Evolutionary conservation across 768 basidiomycete species (phyloP).

Genomic region (Glaciozyma antarctica): DNA sequence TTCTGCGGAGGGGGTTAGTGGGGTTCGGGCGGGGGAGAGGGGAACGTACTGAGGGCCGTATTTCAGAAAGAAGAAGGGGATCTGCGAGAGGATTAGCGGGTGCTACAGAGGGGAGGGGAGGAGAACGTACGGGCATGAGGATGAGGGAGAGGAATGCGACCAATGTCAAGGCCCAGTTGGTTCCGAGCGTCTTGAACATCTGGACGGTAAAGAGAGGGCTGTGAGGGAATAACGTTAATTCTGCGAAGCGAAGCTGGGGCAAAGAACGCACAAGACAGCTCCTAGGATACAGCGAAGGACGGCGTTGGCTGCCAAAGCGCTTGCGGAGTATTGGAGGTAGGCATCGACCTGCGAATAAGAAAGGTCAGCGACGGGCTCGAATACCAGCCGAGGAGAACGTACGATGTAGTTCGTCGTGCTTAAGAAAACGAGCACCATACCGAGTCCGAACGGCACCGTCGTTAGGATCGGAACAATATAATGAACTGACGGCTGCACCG

Average conservation of each 20-base stretch:
- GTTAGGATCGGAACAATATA: constrained; percentile 62
- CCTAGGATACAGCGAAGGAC: constrained; percentile 35
- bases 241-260: too few relatives aligned
- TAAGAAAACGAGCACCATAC: background rate
- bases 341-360: background rate
- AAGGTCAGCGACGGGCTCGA: too few relatives aligned
- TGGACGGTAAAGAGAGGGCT: background rate
- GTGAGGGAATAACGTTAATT: background rate
- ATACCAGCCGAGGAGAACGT: too few relatives aligned
- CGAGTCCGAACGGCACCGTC: constrained; percentile 50
- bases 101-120: background rate
- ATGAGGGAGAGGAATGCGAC: constrained; percentile 18
- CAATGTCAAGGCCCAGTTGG: constrained; percentile 16
- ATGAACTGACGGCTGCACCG: constrained; percentile 40
- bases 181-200: constrained; percentile 3
- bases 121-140: constrained; percentile 14
- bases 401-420: background rate
- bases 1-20: background rate
- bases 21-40: too few relatives aligned
- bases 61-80: too few relatives aligned
- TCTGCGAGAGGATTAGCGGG: too few relatives aligned
- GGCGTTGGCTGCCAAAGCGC: constrained; percentile 37
- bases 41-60: constrained; percentile 9
- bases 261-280: background rate
- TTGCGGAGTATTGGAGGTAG: constrained; percentile 33